Base-by-base conservation (phyloP, 139 green algal genomes). In the Closterium sp. region DNA sequence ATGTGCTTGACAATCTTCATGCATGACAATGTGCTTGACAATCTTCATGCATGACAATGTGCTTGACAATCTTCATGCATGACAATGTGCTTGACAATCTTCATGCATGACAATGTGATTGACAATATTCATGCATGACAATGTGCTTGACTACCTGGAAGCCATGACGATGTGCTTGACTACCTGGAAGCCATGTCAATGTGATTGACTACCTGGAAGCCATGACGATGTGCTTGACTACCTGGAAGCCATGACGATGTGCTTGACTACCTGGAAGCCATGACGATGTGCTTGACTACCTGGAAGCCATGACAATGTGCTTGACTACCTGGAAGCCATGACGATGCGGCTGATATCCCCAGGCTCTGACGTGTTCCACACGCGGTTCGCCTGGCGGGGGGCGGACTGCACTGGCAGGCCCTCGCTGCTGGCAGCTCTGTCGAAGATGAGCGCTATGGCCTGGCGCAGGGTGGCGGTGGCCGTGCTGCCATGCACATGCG, bases 361-460 rank as follows among this genome's bases (percentile, higher is more conserved):
- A 19, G 88, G 32, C 28, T 35, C 36, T 6, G 86, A 89, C 30
- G 87, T 89, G 19, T 23, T 92, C 30, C 90, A 33, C 87, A 69
- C 23, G 19, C 33, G 85, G 33, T 33, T 92, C 21, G 66, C 31
- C 19, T 84, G 66, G 32, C n/a, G 91, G 7, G 34, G 91, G 10
- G 28, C 34, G 89, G 23, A 69, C 4, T 55, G 19, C n/a, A 35
- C 35, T 9, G 91, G 89, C 35, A 94, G 90, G 21, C 28, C 64
- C 90, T 94, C 90, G 21, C 23, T 91, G 21, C 91, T 69, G 34
- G 92, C 43, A 35, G 89, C 87, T 34, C 90, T 91, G 35, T 94
- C 92, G 64, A 94, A 94, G 33, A 94, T 94, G 38, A 94, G 87
- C 21, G 90, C 92, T 23, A 93, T 91, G 23, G 92, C 92, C 64